Evolutionary conservation across 2,329 filamentous ascomycete genomes (phyloP).

Genomic region (Fusarium keratoplasticum): DNA sequence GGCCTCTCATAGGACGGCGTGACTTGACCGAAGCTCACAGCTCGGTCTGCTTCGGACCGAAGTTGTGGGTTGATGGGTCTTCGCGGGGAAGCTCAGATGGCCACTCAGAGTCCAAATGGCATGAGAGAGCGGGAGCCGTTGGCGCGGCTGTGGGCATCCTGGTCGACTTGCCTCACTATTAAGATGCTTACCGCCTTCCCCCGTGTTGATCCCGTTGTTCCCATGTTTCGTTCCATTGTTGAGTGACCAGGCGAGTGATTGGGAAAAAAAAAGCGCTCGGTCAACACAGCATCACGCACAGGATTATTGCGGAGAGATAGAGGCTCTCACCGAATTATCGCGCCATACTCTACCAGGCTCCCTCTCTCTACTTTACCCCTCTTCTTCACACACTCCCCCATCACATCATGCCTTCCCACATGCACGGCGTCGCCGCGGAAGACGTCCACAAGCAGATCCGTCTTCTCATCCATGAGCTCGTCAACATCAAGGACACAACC

Average conservation of each 20-base stretch:
- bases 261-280: neutral
- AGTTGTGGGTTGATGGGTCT: constrained; percentile 11
- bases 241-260: neutral
- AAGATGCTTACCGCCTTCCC: constrained; percentile 6
- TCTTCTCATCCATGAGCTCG: constrained; percentile 76
- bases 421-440: constrained; percentile 59
- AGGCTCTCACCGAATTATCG: neutral
- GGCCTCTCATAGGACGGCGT: neutral
- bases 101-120: neutral
- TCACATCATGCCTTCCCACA: constrained; percentile 46
- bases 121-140: constrained; percentile 1
- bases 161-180: neutral
- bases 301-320: neutral
- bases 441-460: constrained; percentile 68
- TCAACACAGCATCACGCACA: neutral
- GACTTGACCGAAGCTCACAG: neutral
- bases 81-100: constrained; percentile 2
- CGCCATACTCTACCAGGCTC: neutral
- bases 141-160: constrained; percentile 24
- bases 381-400: neutral
- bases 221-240: neutral
- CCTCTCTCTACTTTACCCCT: neutral
- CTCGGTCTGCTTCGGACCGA: constrained; percentile 40
- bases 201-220: neutral
- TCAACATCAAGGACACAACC: constrained; percentile 81